Conservation (phyloP, 208 protist species). For the Polymyxa betae region DNA sequence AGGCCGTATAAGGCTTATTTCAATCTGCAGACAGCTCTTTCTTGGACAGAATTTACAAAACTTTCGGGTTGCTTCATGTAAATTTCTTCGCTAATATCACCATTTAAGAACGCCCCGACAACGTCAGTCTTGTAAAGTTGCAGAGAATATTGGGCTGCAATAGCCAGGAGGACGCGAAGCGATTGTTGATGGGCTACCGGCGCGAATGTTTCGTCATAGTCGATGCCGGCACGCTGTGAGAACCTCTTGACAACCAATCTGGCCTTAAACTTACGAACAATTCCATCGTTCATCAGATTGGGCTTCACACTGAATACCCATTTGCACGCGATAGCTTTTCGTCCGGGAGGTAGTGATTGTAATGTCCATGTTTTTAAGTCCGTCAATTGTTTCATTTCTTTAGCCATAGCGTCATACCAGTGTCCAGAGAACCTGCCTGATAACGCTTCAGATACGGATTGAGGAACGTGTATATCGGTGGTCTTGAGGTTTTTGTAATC, state of each 20-base stretch:
- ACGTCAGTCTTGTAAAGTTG: no score
- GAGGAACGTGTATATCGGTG: not conserved
- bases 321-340: not conserved
- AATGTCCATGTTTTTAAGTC: not conserved
- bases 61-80: no score
- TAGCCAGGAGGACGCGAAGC: no score
- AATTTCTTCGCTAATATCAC: no score
- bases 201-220: no score
- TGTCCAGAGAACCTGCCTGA: not conserved
- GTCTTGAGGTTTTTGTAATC: not conserved
- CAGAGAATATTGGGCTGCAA: no score
- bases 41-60: no score
- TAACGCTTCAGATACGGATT: not conserved
- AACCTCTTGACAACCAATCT: not conserved
- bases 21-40: not conserved
- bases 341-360: not conserved
- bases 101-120: no score
- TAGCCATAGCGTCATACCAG: not conserved
- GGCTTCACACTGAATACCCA: not conserved
- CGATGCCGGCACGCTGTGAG: no score
- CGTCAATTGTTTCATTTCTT: not conserved
- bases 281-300: not conserved
- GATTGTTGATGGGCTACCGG: no score
- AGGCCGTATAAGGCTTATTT: conserved; percentile 18
- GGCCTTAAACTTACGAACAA: not conserved